These are phyloP conservation scores for Udeniomyces megalosporus DNA, from an alignment of 768 basidiomycete species.

Conservation along the genomic window DNA sequence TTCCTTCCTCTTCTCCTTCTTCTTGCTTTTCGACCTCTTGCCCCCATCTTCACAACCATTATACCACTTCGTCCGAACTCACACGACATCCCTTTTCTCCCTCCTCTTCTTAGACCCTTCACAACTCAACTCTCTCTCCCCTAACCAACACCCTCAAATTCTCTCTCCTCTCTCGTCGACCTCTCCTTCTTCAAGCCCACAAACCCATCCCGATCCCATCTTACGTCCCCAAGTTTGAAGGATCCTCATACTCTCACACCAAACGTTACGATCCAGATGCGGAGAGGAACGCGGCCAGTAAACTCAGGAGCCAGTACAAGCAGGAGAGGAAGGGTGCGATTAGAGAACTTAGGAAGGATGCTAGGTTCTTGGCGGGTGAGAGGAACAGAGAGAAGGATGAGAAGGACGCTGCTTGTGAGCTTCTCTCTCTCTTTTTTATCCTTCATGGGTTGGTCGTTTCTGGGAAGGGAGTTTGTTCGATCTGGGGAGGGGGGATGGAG, in stretches of 20 bases:
- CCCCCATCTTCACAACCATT: not conserved
- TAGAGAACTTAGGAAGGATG: conserved; percentile 86
- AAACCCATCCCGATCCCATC: conserved; percentile 91
- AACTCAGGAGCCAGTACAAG: conserved; percentile 75
- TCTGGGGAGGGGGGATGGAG: not conserved
- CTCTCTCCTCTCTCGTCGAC: conserved; percentile 50
- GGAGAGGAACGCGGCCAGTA: conserved; percentile 70
- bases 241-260: conserved; percentile 46
- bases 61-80: not conserved
- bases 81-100: not conserved
- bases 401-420: conserved; percentile 50
- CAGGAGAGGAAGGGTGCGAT: conserved; percentile 95
- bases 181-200: conserved; percentile 74
- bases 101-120: conserved; percentile 33
- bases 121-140: conserved; percentile 37
- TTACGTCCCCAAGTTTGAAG: conserved; percentile 85
- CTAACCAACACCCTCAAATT: conserved; percentile 55
- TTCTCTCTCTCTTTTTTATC: not conserved
- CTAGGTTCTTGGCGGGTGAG: conserved; percentile 76
- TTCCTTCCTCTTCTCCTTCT: not conserved
- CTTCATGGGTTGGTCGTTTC: not conserved
- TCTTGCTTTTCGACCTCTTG: not conserved
- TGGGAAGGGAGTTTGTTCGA: not conserved
- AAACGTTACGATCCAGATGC: conserved; percentile 78
- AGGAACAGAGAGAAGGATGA: conserved; percentile 67